A percentile compares a stretch with the other conserved stretches of the same genome.
phyloP scores from a whole-genome alignment of 495 filamentous ascomycete genomes.

The Podospora australis region DNA sequence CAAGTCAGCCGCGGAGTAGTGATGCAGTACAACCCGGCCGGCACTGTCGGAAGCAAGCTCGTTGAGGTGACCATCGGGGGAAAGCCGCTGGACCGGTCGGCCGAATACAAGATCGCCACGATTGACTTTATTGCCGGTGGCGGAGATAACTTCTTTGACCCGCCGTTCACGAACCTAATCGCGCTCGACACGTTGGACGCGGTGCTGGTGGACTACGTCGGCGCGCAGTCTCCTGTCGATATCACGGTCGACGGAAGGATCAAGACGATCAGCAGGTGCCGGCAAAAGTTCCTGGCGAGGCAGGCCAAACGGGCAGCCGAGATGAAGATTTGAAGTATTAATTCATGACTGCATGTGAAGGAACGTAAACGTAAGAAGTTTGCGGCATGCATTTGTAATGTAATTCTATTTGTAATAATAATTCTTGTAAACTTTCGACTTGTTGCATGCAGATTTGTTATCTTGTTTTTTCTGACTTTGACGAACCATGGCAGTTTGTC shows the following conservation, averaged over 20 bases:
- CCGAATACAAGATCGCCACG: conserved; percentile 45
- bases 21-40: conserved; percentile 37
- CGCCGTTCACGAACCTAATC: conserved; percentile 27
- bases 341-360: too few species aligned
- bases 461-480: too few species aligned
- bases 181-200: conserved; percentile 47
- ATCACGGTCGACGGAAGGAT: conserved; percentile 46
- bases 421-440: too few species aligned
- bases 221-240: conserved; percentile 37
- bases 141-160: conserved; percentile 48
- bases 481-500: too few species aligned
- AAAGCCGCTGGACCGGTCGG: conserved; percentile 26
- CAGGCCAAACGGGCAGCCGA: background rate
- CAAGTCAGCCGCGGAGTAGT: conserved; percentile 45
- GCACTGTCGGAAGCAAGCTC: conserved; percentile 17
- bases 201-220: conserved; percentile 43
- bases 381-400: too few species aligned
- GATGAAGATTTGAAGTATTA: too few species aligned
- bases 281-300: background rate
- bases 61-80: conserved; percentile 37
- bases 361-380: too few species aligned
- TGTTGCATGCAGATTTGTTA: too few species aligned
- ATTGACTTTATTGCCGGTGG: conserved; percentile 50
- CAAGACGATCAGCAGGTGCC: conserved; percentile 10
- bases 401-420: too few species aligned